Evolutionary conservation across 2,329 filamentous ascomycete species (phyloP), one percentile per base, ranked within the genome.

Genomic region (Aspergillus sp.): DNA sequence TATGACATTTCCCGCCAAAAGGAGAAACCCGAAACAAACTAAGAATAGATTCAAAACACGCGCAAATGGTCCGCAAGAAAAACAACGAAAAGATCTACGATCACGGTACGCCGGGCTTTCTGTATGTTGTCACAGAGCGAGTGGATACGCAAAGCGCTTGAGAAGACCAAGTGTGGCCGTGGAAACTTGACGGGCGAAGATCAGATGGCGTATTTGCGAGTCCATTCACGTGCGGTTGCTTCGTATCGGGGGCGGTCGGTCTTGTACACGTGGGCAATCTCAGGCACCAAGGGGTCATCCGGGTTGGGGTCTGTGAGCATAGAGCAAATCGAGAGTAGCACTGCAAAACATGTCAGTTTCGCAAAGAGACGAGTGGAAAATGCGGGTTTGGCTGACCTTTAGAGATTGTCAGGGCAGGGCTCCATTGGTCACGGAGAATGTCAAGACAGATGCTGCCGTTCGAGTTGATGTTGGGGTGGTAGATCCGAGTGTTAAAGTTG

Each of bases 391-490:
- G 62, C 79, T 57, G 81, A 96, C 95, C 95, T 87, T 99, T 99
- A 62, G 91, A 96, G 72, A 99, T 98, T 67, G 95, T 99, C 79
- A 99, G 84, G 66, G 95, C 95, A 43, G 95, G 95, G 78, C 93
- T 97, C 95, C 95, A 99, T 82, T 99, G 95, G 79, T 99, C 95
- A 82, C 95, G 88, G 74, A 99, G 84, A 74, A 99, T 99, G 75
- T 99, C 95, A 77, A 99, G 82, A 79, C 95, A 99, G 80, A 99
- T 99, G 80, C 93, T 97, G 79, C 95, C 95, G 79, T 98, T 98
- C 68, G 91, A 96, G 87, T 99, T 99, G 91, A 99, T 99, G 82
- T 99, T 99, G 72, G 95, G 95, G 82, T 99, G 95, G 79, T 99
- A 99, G 83, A 99, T 98, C 75, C 93, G 90, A 66, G 95, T 99